Evolutionary conservation across 495 filamentous ascomycete species (phyloP).

Genomic region (Hypoxylon fragiforme): DNA sequence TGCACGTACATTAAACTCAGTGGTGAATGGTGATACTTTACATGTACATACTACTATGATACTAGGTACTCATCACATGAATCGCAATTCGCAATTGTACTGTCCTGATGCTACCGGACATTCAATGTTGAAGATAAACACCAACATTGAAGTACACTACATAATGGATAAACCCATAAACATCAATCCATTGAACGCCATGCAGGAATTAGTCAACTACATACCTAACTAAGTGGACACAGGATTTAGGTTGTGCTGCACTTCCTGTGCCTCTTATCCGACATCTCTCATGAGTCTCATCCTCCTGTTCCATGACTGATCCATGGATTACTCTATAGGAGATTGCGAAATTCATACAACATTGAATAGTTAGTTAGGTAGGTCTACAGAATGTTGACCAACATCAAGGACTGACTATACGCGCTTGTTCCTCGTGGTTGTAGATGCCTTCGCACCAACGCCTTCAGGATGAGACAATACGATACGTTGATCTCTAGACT

Average conservation of each 20-base stretch:
- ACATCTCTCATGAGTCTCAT: conserved; percentile 1
- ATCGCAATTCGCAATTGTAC: no score
- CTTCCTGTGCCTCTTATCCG: conserved; percentile 9
- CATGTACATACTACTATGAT: neutral
- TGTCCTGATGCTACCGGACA: no score
- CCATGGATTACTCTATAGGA: no score
- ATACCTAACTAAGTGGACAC: conserved; percentile 5
- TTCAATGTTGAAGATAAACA: no score
- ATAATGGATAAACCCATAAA: no score
- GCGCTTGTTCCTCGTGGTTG: conserved; percentile 14
- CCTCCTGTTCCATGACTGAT: conserved; percentile 34
- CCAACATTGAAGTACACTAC: no score
- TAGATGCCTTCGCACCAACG: conserved; percentile 12
- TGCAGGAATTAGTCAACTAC: conserved; percentile 16
- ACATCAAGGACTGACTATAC: conserved; percentile 2
- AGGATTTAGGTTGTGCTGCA: conserved; percentile 8
- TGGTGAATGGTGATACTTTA: neutral
- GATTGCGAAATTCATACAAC: no score
- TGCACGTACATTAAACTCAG: no score
- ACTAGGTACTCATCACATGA: neutral
- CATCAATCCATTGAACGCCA: no score
- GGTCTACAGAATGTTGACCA: no score
- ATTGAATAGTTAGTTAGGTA: no score
- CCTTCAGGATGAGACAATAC: conserved; percentile 13
- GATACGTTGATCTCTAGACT: conserved; percentile 1